Evolutionary conservation across 2,329 filamentous ascomycete genomes (phyloP).

Genomic region (Coniochaeta sp.): DNA sequence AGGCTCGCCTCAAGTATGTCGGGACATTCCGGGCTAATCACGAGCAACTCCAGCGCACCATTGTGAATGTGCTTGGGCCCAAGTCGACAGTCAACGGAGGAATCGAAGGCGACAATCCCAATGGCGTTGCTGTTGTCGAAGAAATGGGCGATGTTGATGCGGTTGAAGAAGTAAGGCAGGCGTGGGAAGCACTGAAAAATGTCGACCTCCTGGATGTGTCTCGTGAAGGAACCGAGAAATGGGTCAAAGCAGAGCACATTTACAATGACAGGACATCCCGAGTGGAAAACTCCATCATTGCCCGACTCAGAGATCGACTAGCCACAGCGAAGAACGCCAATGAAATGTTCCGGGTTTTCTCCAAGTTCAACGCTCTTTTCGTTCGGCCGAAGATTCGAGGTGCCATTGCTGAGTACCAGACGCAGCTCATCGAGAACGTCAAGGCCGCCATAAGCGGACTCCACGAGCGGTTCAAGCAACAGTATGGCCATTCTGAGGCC

Average conservation of each 20-base stretch:
- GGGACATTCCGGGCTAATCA: conserved; percentile 93
- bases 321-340: conserved; percentile 95
- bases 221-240: conserved; percentile 78
- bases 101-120: conserved; percentile 41
- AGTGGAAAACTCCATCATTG: conserved; percentile 98
- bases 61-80: conserved; percentile 90
- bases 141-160: conserved; percentile 97
- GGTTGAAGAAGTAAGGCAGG: conserved; percentile 90
- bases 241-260: conserved; percentile 88
- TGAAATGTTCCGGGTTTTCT: conserved; percentile 99
- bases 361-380: conserved; percentile 98
- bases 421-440: conserved; percentile 94
- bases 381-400: conserved; percentile 98
- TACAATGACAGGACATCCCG: conserved; percentile 97
- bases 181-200: conserved; percentile 88
- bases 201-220: conserved; percentile 93
- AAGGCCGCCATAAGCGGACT: conserved; percentile 90
- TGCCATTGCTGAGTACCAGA: conserved; percentile 96
- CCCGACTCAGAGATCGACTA: conserved; percentile 80
- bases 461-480: conserved; percentile 96
- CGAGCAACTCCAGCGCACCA: conserved; percentile 93
- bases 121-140: conserved; percentile 68
- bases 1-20: conserved; percentile 88
- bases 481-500: conserved; percentile 96
- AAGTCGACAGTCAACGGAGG: conserved; percentile 50